Evolutionary conservation across 2,329 filamentous ascomycete genomes (phyloP).

Genomic region (Stachybotrys echinatus): DNA sequence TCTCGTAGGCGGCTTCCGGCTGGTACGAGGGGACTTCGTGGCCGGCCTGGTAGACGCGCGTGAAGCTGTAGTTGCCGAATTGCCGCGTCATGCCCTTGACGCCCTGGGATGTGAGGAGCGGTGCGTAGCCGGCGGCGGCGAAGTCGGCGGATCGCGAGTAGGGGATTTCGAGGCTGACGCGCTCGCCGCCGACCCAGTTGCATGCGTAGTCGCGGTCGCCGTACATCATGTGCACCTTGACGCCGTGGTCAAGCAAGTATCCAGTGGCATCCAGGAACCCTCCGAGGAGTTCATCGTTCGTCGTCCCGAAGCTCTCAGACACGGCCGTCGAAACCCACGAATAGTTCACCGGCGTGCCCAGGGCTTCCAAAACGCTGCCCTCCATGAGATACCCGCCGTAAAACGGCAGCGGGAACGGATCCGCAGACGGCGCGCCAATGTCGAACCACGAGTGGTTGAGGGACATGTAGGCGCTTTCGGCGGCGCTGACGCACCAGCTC

Average conservation of each 20-base stretch:
- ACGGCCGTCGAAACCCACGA: slow-evolving; percentile 37
- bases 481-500: slow-evolving; percentile 45
- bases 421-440: slow-evolving; percentile 47
- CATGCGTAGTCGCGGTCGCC: slow-evolving; percentile 57
- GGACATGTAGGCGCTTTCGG: slow-evolving; percentile 49
- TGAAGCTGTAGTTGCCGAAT: slow-evolving; percentile 66
- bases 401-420: slow-evolving; percentile 61
- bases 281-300: slow-evolving; percentile 52
- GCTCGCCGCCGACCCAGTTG: slow-evolving; percentile 66
- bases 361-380: slow-evolving; percentile 46
- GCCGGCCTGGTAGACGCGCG: slow-evolving; percentile 59
- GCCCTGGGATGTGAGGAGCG: slow-evolving; percentile 58
- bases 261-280: slow-evolving; percentile 46
- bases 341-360: slow-evolving; percentile 59
- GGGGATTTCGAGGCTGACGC: slow-evolving; percentile 59
- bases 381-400: slow-evolving; percentile 59
- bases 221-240: slow-evolving; percentile 69
- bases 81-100: slow-evolving; percentile 68
- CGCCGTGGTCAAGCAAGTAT: slow-evolving; percentile 53
- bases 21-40: slow-evolving; percentile 58
- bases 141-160: slow-evolving; percentile 41
- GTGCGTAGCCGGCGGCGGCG: slow-evolving; percentile 60
- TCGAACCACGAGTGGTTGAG: slow-evolving; percentile 53
- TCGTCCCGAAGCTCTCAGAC: slow-evolving; percentile 52
- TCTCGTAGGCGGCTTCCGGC: slow-evolving; percentile 48